Evolutionary conservation across 176 grass and related monocot species (phyloP), one percentile per base, ranked within the genome.

Genomic region (Carex kokanica): DNA sequence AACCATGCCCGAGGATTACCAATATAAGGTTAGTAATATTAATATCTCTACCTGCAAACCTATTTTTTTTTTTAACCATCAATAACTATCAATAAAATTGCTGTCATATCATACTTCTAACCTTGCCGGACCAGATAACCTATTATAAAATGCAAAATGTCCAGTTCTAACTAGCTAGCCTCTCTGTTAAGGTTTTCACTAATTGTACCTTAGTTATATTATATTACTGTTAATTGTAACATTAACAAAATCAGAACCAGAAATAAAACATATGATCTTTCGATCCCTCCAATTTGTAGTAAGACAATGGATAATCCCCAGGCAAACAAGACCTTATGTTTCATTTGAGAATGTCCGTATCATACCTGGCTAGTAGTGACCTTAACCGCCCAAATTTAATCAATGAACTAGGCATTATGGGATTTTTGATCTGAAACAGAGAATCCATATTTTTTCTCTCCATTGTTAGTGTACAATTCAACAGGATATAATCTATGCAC

Each of bases 1-100:
- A 43, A 67, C 80, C 38, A 84, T 90, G 84, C 83, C 73, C 6
- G 83, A 78, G 25, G 61, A 47, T 81, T 92, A 88, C 65, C 88
- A 70, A 65, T 82, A 82, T 41, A 94, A 94, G 89, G 92, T 93
- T 31, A 69, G 58, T 85, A 8, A 41, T 70, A 25, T 81, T 45
- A n/a, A 25, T 5, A 41, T 55, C n/a, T 68, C 34, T 74, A 27
- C 21, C 9, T 67, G 38, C 3, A 13, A 73, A 74, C 20, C 31
- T 67, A 34, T 1, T 27, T 27, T 27, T 27, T 27, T 25, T 27
- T 27, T 27, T 27, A 27, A 27, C 27, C 27, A 27, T 27, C 27
- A 27, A 27, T 27, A 27, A 27, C 27, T 27, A 27, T 27, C 27
- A 27, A 27, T 27, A 27, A 27, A 11, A 7, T 29, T 63, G 25